Percentiles rank a stretch among this genome's conserved stretches.
Conservation (phyloP, 345 rosid genomes). For the Pistacia vera region DNA sequence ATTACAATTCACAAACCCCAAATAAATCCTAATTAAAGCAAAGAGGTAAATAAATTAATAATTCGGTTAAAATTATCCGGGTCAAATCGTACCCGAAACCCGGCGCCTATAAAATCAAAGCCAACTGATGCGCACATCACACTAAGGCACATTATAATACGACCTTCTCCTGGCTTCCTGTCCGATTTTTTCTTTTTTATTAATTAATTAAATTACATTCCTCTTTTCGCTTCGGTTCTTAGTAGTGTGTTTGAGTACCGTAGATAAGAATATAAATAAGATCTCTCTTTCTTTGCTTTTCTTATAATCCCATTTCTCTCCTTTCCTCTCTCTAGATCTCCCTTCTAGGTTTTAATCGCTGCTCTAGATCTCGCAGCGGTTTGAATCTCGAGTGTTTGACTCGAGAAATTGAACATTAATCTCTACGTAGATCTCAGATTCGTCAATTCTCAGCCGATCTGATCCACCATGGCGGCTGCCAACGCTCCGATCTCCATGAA, state of each 20-base stretch:
- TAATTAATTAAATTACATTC: neutral
- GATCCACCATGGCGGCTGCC: constrained; percentile 80
- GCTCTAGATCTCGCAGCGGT: constrained; percentile 52
- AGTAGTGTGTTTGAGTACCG: constrained; percentile 10
- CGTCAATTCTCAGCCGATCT: constrained; percentile 38
- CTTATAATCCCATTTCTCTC: neutral
- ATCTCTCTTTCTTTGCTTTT: constrained; percentile 3
- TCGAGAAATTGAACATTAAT: constrained; percentile 19
- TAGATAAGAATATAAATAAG: constrained; percentile 5
- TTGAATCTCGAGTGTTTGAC: constrained; percentile 21
- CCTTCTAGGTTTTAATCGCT: constrained; percentile 25
- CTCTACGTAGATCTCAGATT: constrained; percentile 43
- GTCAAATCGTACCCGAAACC: constrained; percentile 15
- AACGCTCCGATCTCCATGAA: constrained; percentile 94
- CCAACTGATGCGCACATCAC: constrained; percentile 11
- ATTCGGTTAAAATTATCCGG: neutral
- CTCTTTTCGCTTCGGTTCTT: neutral
- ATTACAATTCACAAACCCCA: too few relatives aligned
- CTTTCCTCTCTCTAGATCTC: neutral
- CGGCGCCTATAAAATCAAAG: constrained; percentile 2
- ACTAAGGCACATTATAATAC: constrained; percentile 19
- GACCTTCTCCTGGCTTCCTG: neutral
- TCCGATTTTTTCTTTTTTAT: neutral
- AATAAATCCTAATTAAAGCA: neutral
- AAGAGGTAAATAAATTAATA: neutral